These are phyloP conservation scores for Clavaria fumosa DNA, from an alignment of 768 basidiomycete genomes.

Conservation along the genomic window DNA sequence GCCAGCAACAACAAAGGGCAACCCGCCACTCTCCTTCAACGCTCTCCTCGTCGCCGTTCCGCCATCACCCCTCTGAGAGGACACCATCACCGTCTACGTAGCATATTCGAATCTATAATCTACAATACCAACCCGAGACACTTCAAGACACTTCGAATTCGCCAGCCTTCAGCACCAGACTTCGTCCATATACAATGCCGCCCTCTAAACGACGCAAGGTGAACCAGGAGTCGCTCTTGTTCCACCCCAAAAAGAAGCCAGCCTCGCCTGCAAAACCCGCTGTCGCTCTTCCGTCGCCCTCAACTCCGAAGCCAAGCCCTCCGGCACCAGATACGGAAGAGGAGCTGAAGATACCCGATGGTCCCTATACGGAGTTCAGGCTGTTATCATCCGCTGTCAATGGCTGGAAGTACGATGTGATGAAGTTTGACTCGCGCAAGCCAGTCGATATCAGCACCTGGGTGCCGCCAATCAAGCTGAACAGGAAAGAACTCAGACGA, in stretches of 20 bases:
- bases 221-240: constrained; percentile 42
- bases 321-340: constrained; percentile 35
- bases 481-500: constrained; percentile 65
- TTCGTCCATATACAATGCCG: too few relatives aligned
- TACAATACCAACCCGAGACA: too few relatives aligned
- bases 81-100: too few relatives aligned
- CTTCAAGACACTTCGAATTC: too few relatives aligned
- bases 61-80: too few relatives aligned
- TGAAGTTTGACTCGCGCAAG: constrained; percentile 77
- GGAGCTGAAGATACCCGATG: constrained; percentile 41
- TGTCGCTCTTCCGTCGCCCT: constrained; percentile 21
- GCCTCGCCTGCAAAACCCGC: constrained; percentile 10
- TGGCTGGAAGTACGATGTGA: constrained; percentile 85
- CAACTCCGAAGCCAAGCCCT: constrained; percentile 25
- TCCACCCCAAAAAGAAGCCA: constrained; percentile 53
- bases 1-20: too few relatives aligned
- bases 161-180: too few relatives aligned
- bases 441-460: constrained; percentile 54
- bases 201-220: too few relatives aligned
- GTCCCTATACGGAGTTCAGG: constrained; percentile 59
- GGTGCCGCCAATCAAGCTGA: constrained; percentile 67
- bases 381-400: constrained; percentile 68
- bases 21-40: too few relatives aligned
- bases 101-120: too few relatives aligned
- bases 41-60: too few relatives aligned